Percentiles rank a stretch among this genome's conserved stretches.
These are phyloP conservation scores for Neohortaea acidophila DNA, from an alignment of 495 filamentous ascomycete genomes.

Conservation along the genomic window DNA sequence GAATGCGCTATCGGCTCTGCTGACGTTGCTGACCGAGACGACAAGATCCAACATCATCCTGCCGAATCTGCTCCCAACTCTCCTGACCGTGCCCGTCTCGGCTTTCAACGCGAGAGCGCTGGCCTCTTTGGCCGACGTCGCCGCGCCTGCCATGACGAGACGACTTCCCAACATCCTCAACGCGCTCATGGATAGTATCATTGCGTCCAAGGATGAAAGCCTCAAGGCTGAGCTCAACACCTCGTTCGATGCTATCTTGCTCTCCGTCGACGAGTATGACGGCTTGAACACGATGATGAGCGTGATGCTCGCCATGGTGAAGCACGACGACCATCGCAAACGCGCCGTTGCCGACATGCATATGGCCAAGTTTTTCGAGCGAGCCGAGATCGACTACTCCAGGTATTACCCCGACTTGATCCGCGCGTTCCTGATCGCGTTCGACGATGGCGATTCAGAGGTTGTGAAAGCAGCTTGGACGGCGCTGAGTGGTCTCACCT, in stretches of 20 bases:
- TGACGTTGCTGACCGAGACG: conserved; percentile 85
- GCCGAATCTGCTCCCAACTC: conserved; percentile 84
- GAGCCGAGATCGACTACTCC: conserved; percentile 73
- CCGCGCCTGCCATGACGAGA: conserved; percentile 73
- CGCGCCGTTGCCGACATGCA: conserved; percentile 63
- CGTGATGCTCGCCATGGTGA: conserved; percentile 69
- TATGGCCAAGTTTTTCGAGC: conserved; percentile 75
- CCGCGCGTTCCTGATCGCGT: conserved; percentile 71
- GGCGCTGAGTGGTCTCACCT: conserved; percentile 74
- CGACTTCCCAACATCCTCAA: conserved; percentile 80
- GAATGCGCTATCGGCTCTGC: conserved; percentile 77
- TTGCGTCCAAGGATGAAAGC: conserved; percentile 59
- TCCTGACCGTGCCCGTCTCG: conserved; percentile 78
- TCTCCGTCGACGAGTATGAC: conserved; percentile 91
- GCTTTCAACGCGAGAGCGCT: conserved; percentile 88
- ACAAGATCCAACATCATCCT: conserved; percentile 91
- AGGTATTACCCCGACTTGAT: conserved; percentile 91
- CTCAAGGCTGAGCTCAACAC: conserved; percentile 56
- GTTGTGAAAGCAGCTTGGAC: conserved; percentile 90
- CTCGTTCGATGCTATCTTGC: conserved; percentile 73
- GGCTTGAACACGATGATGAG: conserved; percentile 91
- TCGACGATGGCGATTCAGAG: conserved; percentile 67
- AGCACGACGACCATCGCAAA: conserved; percentile 80
- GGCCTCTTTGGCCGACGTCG: conserved; percentile 82
- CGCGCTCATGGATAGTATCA: conserved; percentile 80